Percentiles rank a stretch among this genome's conserved stretches.
Conservation (phyloP, 352 stramenopile species). For the Pythium aristosporum region DNA sequence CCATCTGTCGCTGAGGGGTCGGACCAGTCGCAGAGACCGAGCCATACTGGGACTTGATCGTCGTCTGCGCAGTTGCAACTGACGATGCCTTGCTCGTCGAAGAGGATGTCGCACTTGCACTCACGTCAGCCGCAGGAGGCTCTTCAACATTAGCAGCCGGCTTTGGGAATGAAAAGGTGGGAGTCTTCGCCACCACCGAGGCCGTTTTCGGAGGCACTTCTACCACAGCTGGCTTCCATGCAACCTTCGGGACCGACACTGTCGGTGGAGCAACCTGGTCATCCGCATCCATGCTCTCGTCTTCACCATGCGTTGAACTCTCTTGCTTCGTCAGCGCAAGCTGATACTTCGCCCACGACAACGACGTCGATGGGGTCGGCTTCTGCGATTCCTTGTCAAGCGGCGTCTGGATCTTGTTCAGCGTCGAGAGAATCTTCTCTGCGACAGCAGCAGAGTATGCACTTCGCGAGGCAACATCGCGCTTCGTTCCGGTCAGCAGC, state of each 20-base stretch:
- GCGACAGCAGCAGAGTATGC: conserved; percentile 75
- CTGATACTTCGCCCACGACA: conserved; percentile 88
- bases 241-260: conserved; percentile 41
- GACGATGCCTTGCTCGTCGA: not conserved
- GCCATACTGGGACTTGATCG: not conserved
- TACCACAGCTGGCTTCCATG: conserved; percentile 15
- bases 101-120: not conserved
- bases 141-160: not conserved
- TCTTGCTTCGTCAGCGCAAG: conserved; percentile 49
- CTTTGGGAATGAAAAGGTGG: conserved; percentile 19
- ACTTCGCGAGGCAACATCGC: conserved; percentile 51
- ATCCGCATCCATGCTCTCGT: conserved; percentile 30
- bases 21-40: not conserved
- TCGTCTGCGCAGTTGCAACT: not conserved
- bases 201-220: not conserved
- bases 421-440: conserved; percentile 74
- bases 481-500: conserved; percentile 68
- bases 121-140: not conserved
- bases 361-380: conserved; percentile 68
- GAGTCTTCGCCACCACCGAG: not conserved
- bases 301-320: conserved; percentile 21
- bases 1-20: conserved; percentile 14
- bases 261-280: conserved; percentile 51
- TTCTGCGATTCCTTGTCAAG: conserved; percentile 72
- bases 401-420: conserved; percentile 83